Conservation (phyloP, 306 rosid species). For the Biancaea sappan region DNA sequence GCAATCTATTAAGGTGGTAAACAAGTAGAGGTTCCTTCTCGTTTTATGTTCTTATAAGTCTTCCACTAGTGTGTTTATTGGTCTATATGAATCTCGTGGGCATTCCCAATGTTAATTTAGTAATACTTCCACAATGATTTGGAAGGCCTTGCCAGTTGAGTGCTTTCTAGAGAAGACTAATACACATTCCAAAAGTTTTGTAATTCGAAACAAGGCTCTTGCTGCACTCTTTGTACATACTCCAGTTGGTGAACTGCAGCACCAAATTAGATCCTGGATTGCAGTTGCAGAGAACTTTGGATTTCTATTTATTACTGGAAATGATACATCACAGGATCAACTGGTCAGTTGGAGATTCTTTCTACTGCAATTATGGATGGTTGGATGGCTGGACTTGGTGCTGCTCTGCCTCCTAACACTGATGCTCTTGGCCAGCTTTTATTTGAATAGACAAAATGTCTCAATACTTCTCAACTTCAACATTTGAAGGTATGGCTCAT, state of each 20-base stretch:
- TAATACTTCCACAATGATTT: slow-evolving; percentile 13
- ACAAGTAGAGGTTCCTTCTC: background rate
- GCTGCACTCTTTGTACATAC: slow-evolving; percentile 91
- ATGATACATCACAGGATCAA: slow-evolving; percentile 65
- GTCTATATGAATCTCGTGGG: slow-evolving; percentile 7
- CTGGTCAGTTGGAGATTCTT: slow-evolving; percentile 88
- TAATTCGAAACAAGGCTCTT: slow-evolving; percentile 70
- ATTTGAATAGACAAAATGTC: slow-evolving; percentile 70
- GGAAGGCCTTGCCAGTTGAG: slow-evolving; percentile 72
- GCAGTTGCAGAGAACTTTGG: slow-evolving; percentile 78
- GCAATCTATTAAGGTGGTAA: slow-evolving; percentile 82
- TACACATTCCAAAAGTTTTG: slow-evolving; percentile 69
- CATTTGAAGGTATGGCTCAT: slow-evolving; percentile 70
- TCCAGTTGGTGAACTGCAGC: slow-evolving; percentile 91
- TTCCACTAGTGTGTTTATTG: slow-evolving; percentile 6
- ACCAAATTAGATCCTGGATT: slow-evolving; percentile 86
- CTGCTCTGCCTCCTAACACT: slow-evolving; percentile 72
- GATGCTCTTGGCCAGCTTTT: slow-evolving; percentile 91
- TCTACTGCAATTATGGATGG: slow-evolving; percentile 95
- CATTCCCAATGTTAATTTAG: slow-evolving; percentile 25
- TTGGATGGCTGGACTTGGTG: slow-evolving; percentile 95
- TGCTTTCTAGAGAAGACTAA: slow-evolving; percentile 72
- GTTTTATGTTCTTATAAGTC: background rate
- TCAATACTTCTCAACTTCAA: slow-evolving; percentile 78
- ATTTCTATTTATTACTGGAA: slow-evolving; percentile 67